Evolutionary conservation across 257 asterid species (phyloP).

Genomic region (Ilex asprella): DNA sequence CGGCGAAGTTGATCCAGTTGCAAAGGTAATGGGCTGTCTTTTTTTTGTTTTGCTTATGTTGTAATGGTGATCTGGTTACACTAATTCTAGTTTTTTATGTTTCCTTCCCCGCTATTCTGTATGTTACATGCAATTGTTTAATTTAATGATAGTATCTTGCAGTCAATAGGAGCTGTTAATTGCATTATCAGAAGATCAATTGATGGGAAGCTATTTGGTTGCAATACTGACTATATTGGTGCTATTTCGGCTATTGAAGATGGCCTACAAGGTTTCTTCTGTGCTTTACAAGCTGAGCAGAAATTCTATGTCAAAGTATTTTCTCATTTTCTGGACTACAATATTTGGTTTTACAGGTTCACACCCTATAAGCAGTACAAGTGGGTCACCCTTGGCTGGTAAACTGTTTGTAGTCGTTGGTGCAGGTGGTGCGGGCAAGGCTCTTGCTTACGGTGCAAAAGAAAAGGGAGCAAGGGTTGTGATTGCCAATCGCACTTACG

Average conservation of each 20-base stretch:
- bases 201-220: conserved; percentile 85
- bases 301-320: conserved; percentile 9
- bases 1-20: conserved; percentile 80
- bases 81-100: too few species aligned
- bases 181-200: conserved; percentile 52
- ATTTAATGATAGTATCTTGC: conserved; percentile 19
- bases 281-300: conserved; percentile 10
- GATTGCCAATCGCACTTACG: conserved; percentile 92
- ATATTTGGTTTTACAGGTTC: conserved; percentile 31
- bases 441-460: conserved; percentile 95
- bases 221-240: conserved; percentile 90
- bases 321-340: conserved; percentile 7
- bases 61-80: neutral
- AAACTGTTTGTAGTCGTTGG: conserved; percentile 83
- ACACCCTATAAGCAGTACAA: conserved; percentile 19
- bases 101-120: neutral
- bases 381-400: conserved; percentile 64
- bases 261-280: conserved; percentile 61
- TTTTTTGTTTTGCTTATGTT: neutral
- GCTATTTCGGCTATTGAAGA: conserved; percentile 90
- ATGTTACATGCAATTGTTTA: conserved; percentile 1
- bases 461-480: conserved; percentile 90
- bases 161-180: conserved; percentile 94
- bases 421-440: conserved; percentile 99
- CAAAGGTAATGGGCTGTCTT: conserved; percentile 53